Base-by-base conservation (phyloP, 2,329 filamentous ascomycete genomes). In the Leptographium flavum region DNA sequence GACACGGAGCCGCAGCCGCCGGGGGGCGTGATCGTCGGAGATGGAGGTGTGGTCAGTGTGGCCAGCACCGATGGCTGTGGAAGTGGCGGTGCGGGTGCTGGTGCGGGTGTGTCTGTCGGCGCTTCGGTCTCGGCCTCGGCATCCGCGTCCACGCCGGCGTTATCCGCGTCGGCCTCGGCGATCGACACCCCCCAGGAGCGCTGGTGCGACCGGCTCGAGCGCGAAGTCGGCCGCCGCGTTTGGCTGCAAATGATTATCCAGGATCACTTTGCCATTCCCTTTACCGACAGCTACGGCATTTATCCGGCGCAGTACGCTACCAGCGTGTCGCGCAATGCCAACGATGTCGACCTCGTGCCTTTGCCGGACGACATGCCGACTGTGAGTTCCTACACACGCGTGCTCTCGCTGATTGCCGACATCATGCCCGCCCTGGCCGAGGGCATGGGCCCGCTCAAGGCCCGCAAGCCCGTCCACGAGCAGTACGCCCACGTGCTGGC, bases 181-280 rank as follows among this genome's bases (percentile, higher is more conserved):
- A n/a, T n/a, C n/a, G n/a, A n/a, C n/a, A n/a, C n/a, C n/a, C 21
- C 17, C 7, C 33, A 22, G 15, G 41, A 47, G 3, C 35, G 28
- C 9, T 44, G 37, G 45, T 43, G 42, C 14, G 50, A 49, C 15
- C 27, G 15, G 4, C 41, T 57, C 13, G 55, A 57, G 35, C 46
- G 55, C 30, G 61, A 64, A 51, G 54, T 62, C 10, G 60, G 60
- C 9, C 55, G 57, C 28, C 52, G 61, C 15, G 53, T 60, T 5
- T 64, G 62, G 62, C 58, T 58, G 47, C 61, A 64, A 46, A 53
- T 58, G 43, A 56, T 62, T 21, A 58, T 63, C 17, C 61, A 63
- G 47, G 61, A 63, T 46, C 56, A 62, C 45, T 63, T 58, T 47
- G 50, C 51, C 17, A 53, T 63, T 21, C 56, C 60, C 2, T 63